Conservation (phyloP, 495 filamentous ascomycete genomes). For the Aspergillus panamensis region DNA sequence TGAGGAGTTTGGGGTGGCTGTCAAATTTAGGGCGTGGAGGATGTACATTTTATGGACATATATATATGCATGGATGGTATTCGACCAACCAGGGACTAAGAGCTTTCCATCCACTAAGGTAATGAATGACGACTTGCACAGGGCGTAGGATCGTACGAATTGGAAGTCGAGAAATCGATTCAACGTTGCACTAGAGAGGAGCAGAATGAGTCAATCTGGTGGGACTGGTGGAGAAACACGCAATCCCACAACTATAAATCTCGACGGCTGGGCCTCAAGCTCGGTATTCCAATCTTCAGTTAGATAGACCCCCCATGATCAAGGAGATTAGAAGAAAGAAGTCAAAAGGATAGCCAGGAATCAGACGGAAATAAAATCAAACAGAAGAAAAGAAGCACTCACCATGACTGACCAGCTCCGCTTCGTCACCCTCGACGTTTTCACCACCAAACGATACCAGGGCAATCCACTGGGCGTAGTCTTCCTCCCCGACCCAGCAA, state of each 20-base stretch:
- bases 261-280: not conserved
- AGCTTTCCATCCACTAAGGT: not conserved
- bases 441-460: conserved; percentile 37
- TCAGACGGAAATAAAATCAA: not conserved
- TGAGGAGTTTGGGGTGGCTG: conserved; percentile 23
- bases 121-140: not conserved
- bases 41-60: not conserved
- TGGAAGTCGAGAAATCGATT: not conserved
- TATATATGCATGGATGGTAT: not conserved
- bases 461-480: conserved; percentile 44
- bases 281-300: not conserved
- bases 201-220: not conserved
- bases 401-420: conserved; percentile 27
- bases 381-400: not conserved
- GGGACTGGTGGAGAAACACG: not conserved
- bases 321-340: not conserved
- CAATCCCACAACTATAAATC: not conserved
- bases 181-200: not conserved
- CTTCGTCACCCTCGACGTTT: conserved; percentile 44
- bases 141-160: not conserved
- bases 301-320: not conserved
- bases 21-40: not conserved
- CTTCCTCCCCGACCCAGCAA: conserved; percentile 32
- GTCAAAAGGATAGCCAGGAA: not conserved
- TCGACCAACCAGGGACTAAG: not conserved